A percentile compares a stretch with the other conserved stretches of the same genome.
Evolutionary conservation across 2,329 filamentous ascomycete genomes (phyloP).

Genomic region (Colletotrichum magnum): DNA sequence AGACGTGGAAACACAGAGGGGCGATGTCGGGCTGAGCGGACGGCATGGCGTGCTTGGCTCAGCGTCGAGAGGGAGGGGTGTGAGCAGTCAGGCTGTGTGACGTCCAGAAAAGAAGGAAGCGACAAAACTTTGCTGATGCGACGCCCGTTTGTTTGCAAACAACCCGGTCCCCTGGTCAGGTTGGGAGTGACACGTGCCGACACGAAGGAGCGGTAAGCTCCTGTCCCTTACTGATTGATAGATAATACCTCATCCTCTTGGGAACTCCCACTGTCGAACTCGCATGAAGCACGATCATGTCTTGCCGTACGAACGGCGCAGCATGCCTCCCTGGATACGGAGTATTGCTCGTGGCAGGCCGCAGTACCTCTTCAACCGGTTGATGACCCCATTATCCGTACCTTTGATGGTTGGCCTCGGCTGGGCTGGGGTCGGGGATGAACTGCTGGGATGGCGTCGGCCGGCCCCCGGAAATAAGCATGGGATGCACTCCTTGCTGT

Average conservation of each 20-base stretch:
- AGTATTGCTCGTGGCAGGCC: too few species aligned
- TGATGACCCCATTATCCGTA: too few species aligned
- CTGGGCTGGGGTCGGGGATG: slow-evolving; percentile 16
- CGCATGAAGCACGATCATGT: slow-evolving; percentile 7
- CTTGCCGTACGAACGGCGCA: background rate
- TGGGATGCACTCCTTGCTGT: slow-evolving; percentile 12
- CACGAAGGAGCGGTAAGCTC: slow-evolving; percentile 18
- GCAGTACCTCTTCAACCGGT: too few species aligned
- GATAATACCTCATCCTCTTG: background rate
- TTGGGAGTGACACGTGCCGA: slow-evolving; percentile 23
- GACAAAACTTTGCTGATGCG: slow-evolving; percentile 18
- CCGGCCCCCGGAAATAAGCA: slow-evolving; percentile 12
- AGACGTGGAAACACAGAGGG: slow-evolving; percentile 13
- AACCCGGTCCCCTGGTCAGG: background rate
- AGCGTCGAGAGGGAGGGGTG: background rate
- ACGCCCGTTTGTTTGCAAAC: slow-evolving; percentile 6
- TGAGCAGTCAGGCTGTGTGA: background rate
- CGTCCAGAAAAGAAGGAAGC: slow-evolving; percentile 7
- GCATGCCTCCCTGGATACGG: background rate
- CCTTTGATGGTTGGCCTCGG: background rate
- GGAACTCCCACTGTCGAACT: background rate
- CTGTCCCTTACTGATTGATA: background rate
- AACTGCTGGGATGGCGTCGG: slow-evolving; percentile 29
- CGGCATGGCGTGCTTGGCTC: background rate
- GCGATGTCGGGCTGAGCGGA: background rate